Evolutionary conservation across 192 early-diverging fungal species (phyloP), one percentile per base, ranked within the genome.

Genomic region (Umbelopsis vinacea): DNA sequence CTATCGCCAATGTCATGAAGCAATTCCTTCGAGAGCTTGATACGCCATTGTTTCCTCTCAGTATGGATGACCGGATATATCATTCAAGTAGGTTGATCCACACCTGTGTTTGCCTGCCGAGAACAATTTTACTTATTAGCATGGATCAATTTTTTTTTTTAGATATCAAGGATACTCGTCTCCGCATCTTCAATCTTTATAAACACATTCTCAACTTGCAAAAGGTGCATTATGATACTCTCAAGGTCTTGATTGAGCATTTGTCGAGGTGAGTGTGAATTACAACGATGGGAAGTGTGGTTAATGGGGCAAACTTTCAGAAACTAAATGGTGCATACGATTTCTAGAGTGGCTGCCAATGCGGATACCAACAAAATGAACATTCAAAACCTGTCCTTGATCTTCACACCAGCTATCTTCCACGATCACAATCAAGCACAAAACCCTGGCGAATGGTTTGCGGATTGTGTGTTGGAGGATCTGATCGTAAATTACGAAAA

Each of bases 341-440:
- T 29, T 29, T 29, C 48, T 17, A 90, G 89, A 17, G 80, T 91
- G 0, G 74, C 83, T 63, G 71, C 73, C 4, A 68, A 89, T 37
- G 79, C 82, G 19, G 75, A 79, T 10, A 55, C 76, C 17, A 92
- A 92, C 84, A 92, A 92, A 73, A 92, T 92, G 90, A 85, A 84
- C 14, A 67, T 86, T 0, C 81, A 82, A n/a, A 92, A 92, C 70
- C 52, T 92, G 0, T 83, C 83, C 15, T 74, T 92, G 54, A 82
- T 92, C 12, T 92, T 92, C 57, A 85, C 84, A 2, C 84, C 88
- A 0, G 87, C 87, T 5, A 82, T 90, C 24, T 91, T 91, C 75
- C 85, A 88, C 38, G 83, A 86, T 15, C 81, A 78, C 33, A 83
- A 83, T 60, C 81, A 80, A 52, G 77, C 81, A 5, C 75, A 77